Base-by-base conservation (phyloP, 139 green algal species). In the Spirogloea muscicola region DNA sequence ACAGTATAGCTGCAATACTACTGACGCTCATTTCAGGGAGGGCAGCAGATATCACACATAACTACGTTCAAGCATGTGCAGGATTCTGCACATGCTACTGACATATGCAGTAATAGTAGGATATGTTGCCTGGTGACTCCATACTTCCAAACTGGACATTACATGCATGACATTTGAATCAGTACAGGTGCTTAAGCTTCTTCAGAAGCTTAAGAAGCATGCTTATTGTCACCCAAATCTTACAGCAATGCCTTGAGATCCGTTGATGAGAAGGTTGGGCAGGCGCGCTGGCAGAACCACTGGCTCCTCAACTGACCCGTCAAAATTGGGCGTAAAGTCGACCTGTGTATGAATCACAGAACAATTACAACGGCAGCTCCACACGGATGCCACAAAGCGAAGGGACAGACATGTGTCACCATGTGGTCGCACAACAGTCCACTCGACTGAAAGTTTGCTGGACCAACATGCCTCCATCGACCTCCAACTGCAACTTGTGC, bases 261-360 rank as follows among this genome's bases (percentile, higher is more conserved):
- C 94, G 72, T 99, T 99, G 58, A 99, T 76, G 2, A 99, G 89
- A 43, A 99, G 84, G 58, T 93, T 78, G 0, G 94, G 94, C 48
- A 97, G 39, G 25, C 86, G 84, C 0, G 93, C 88, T 18, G 94
- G 94, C 55, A 98, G 86, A 64, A 98, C 94, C 16, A 62, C 52
- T 0, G 94, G 94, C 86, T 98, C 94, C 1, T 91, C 41, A 6
- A 21, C 4, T 25, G 81, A 86, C 10, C 21, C 81, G 82, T 86
- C 81, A 38, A 86, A 86, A 39, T 70, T 86, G 38, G 72, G 36
- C 0, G 48, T 29, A 44, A 64, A 85, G 49, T 75, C 39, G 36
- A 82, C 71, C 71, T 79, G 71, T 2, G 7, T 36, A 49, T 33
- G 48, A 34, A 25, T 4, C 29, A 25, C 2, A 25, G 29, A 34